Base-by-base conservation (phyloP, 306 rosid species). In the Quercus gilva region DNA sequence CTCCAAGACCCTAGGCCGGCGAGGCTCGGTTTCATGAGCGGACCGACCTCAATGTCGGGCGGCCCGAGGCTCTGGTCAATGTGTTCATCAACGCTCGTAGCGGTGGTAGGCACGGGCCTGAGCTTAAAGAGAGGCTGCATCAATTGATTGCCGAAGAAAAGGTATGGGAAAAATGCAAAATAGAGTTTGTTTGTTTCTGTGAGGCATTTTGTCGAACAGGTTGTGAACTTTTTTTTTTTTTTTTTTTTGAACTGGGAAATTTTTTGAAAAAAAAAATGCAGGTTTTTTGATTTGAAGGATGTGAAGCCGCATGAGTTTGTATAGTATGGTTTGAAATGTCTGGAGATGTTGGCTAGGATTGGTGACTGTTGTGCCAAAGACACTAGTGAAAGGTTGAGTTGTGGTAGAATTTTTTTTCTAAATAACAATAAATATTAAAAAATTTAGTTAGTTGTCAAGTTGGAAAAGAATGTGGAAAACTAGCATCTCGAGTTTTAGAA, bases 221-320 rank as follows among this genome's bases (percentile, higher is more conserved):
- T 35, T 35, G 41, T 35, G 41, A 35, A 35, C 41, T 29, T 29
- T 33, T 35, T 33, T 28, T 35, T 35, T 35, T 29, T 29, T 33
- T 35, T 33, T 28, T 35, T 35, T 35, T 35, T 35, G 41, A 35
- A 35, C 5, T 35, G 8, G 41, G 7, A 35, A 35, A 35, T 5
- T 35, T 35, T 33, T 35, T 5, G 7, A 2, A 0, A 35, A 5
- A 35, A 33, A 35, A 35, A 35, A 35, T 35, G 41, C 0, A 35
- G 8, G 97, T 1, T 93, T 84, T 91, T 96, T 78, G 97, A 88
- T 76, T 74, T 96, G 41, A 51, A 77, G 11, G 98, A 93, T 85
- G 99, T 96, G 89, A 93, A 90, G 89, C 99, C 98, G 72, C 87
- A 88, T 77, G 99, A 93, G 71, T 96, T 96, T 84, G 91, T 96